Evolutionary conservation across 768 basidiomycete species (phyloP), one percentile per base, ranked within the genome.

Genomic region (Boletus rex-veris): DNA sequence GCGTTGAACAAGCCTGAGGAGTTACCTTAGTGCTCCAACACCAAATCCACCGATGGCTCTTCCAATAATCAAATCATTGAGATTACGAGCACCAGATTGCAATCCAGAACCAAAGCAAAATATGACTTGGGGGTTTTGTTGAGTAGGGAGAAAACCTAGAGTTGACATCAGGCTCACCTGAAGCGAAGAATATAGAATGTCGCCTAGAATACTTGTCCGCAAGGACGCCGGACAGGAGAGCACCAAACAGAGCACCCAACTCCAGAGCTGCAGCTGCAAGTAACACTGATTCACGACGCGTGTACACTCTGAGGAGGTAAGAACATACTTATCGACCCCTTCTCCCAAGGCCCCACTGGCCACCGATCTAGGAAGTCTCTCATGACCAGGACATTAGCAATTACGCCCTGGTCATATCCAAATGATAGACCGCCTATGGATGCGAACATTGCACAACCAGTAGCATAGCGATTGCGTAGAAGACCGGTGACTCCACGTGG

Each of bases 301-400:
- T 26, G n/a, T 9, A 39, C 24, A 12, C 14, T 39, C 7, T 21
- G 30, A 43, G 16, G 9, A 48, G 21, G 33, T 8, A 24, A 26
- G 15, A 18, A 75, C 82, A 52, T 62, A 91, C 90, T 92, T 81
- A 91, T 86, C 18, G 80, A 70, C 5, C 90, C 90, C 61, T 82
- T 85, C 71, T 91, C 82, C 71, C 86, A 75, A 0, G 89, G 79
- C 6, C 83, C 82, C 3, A 89, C 71, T 5, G 85, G 86, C 83
- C 86, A 92, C 9, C 82, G 77, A 45, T 71, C 59, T 26, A 80
- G 58, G 59, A 92, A 92, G 60, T 90, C 85, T 38, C 76, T 73
- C 90, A 92, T 92, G 12, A 92, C 88, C 12, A 92, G 77, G 14
- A 92, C 83, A 65, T 92, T 92, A 3, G 90, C 87, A 58, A 92